These are phyloP conservation scores for Lipomyces japonicus DNA, from an alignment of 805 yeast species.

Conservation along the genomic window DNA sequence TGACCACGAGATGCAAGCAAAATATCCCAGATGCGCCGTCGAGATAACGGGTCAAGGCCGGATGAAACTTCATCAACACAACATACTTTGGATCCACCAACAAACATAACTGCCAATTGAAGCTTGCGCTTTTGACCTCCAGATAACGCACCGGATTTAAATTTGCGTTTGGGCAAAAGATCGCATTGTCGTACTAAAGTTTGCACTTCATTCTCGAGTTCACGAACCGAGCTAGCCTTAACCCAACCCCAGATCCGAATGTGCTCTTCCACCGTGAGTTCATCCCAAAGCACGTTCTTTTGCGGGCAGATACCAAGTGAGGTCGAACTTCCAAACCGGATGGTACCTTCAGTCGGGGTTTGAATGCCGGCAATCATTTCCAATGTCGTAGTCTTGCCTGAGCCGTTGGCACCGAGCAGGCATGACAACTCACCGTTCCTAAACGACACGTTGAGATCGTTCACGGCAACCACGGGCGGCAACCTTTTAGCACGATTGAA, in stretches of 20 bases:
- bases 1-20: conserved; percentile 34
- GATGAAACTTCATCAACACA: conserved; percentile 41
- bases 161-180: conserved; percentile 30
- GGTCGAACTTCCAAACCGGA: conserved; percentile 28
- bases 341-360: conserved; percentile 32
- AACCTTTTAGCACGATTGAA: conserved; percentile 10
- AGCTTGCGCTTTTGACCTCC: conserved; percentile 41
- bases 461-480: conserved; percentile 34
- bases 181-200: conserved; percentile 35
- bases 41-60: conserved; percentile 39
- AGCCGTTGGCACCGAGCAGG: conserved; percentile 40
- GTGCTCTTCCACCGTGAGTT: conserved; percentile 37
- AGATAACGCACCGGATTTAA: conserved; percentile 31
- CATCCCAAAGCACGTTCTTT: conserved; percentile 39
- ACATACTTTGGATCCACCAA: conserved; percentile 38
- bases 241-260: conserved; percentile 37
- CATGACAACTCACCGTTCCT: conserved; percentile 37
- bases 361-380: conserved; percentile 40
- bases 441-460: conserved; percentile 33
- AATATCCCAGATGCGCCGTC: conserved; percentile 40
- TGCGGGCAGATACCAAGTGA: conserved; percentile 40
- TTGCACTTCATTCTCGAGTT: conserved; percentile 21
- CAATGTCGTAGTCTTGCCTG: conserved; percentile 41
- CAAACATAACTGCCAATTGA: conserved; percentile 39
- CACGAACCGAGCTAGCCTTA: conserved; percentile 32